Evolutionary conservation across 2,329 filamentous ascomycete genomes (phyloP).

Genomic region (Microsporum audouinii): DNA sequence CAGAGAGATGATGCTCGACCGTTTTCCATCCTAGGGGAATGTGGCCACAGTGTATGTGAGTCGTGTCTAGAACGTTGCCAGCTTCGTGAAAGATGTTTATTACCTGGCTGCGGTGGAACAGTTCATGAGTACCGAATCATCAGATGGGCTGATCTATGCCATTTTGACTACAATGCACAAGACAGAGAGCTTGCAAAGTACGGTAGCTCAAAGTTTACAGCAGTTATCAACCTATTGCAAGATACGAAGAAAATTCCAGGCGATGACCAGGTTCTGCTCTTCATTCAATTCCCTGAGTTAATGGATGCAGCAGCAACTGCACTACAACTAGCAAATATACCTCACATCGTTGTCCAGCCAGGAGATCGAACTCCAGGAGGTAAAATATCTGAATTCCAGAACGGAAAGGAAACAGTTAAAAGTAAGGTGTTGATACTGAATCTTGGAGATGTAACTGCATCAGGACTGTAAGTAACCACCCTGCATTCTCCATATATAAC

Average conservation of each 20-base stretch:
- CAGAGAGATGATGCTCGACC: slow-evolving; percentile 20
- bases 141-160: slow-evolving; percentile 26
- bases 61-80: slow-evolving; percentile 24
- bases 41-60: slow-evolving; percentile 43
- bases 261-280: slow-evolving; percentile 44
- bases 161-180: slow-evolving; percentile 16
- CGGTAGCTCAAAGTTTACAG: slow-evolving; percentile 40
- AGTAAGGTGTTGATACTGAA: slow-evolving; percentile 47
- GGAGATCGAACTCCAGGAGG: slow-evolving; percentile 20
- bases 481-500: not conserved
- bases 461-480: slow-evolving; percentile 44
- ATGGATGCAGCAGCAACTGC: slow-evolving; percentile 28
- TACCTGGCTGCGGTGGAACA: slow-evolving; percentile 31
- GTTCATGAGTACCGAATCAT: slow-evolving; percentile 34
- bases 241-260: slow-evolving; percentile 22
- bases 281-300: slow-evolving; percentile 43
- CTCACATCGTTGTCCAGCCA: slow-evolving; percentile 29
- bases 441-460: slow-evolving; percentile 45
- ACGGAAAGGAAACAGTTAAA: slow-evolving; percentile 22
- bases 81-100: slow-evolving; percentile 28
- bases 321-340: slow-evolving; percentile 21
- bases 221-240: slow-evolving; percentile 36
- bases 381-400: slow-evolving; percentile 34
- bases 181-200: slow-evolving; percentile 15
- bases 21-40: slow-evolving; percentile 36